Percentiles rank a stretch among this genome's conserved stretches.
phyloP scores from a whole-genome alignment of 352 stramenopile genomes.

The Phytophthora syringae region DNA sequence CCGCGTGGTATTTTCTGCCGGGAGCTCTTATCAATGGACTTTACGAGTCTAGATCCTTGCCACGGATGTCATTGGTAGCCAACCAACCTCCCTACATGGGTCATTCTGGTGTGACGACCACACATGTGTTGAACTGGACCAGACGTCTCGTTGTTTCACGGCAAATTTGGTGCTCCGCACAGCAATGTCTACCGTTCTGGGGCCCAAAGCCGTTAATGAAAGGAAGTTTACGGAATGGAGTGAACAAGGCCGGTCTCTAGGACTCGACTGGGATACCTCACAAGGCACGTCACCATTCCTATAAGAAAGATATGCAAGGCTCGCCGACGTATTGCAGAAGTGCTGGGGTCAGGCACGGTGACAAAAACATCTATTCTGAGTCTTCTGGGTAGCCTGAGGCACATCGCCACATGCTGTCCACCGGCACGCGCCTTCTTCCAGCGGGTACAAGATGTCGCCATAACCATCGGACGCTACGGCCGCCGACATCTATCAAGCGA shows the following conservation, averaged over 20 bases:
- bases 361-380: neutral
- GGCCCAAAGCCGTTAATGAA: neutral
- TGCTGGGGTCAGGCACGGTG: neutral
- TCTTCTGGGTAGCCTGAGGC: neutral
- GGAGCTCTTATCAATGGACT: neutral
- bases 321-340: neutral
- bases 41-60: neutral
- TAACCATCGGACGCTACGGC: neutral
- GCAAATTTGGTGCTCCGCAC: neutral
- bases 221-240: neutral
- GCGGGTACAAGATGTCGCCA: neutral
- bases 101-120: neutral
- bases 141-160: neutral
- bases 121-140: neutral
- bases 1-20: neutral
- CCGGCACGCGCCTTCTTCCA: neutral
- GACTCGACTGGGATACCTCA: neutral
- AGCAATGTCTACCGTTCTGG: neutral
- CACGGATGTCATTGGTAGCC: neutral
- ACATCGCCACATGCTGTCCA: neutral
- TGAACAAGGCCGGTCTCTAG: neutral
- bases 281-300: neutral
- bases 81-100: neutral
- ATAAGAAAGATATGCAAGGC: neutral
- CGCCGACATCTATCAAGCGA: neutral